These are phyloP conservation scores for Pseudotulostoma volvatum DNA, from an alignment of 495 filamentous ascomycete genomes.

Conservation along the genomic window DNA sequence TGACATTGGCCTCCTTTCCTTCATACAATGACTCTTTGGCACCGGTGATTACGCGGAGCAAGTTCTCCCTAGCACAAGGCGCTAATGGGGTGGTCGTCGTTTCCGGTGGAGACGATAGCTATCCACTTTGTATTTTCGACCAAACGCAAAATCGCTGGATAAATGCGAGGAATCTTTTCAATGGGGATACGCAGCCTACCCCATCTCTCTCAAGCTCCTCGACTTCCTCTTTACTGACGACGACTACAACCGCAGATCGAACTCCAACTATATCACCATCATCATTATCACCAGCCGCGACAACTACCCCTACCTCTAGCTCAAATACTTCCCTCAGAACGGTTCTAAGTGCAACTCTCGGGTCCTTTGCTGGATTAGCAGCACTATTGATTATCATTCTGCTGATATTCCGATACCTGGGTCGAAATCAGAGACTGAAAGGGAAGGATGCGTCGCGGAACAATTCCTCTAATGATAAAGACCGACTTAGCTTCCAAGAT, in stretches of 20 bases:
- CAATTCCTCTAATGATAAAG: slow-evolving; percentile 37
- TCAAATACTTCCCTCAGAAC: slow-evolving; percentile 31
- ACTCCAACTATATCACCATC: slow-evolving; percentile 21
- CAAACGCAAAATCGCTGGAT: slow-evolving; percentile 64
- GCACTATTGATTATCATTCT: slow-evolving; percentile 52
- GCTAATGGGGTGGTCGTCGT: slow-evolving; percentile 51
- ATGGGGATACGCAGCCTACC: slow-evolving; percentile 16
- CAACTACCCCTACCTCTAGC: slow-evolving; percentile 15
- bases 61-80: slow-evolving; percentile 46
- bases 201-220: slow-evolving; percentile 16
- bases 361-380: slow-evolving; percentile 55
- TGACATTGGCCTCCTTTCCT: no score
- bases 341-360: slow-evolving; percentile 70
- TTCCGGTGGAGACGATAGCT: slow-evolving; percentile 49
- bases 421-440: no score
- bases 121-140: slow-evolving; percentile 61
- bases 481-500: slow-evolving; percentile 48
- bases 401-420: slow-evolving; percentile 47
- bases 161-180: slow-evolving; percentile 53
- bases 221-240: no score
- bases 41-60: slow-evolving; percentile 41
- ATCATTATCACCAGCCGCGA: slow-evolving; percentile 22
- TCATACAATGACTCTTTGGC: slow-evolving; percentile 60
- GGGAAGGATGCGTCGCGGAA: slow-evolving; percentile 33
- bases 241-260: slow-evolving; percentile 19